Evolutionary conservation across 140 eudicot genomes (phyloP).

Genomic region (Bidens hawaiensis): DNA sequence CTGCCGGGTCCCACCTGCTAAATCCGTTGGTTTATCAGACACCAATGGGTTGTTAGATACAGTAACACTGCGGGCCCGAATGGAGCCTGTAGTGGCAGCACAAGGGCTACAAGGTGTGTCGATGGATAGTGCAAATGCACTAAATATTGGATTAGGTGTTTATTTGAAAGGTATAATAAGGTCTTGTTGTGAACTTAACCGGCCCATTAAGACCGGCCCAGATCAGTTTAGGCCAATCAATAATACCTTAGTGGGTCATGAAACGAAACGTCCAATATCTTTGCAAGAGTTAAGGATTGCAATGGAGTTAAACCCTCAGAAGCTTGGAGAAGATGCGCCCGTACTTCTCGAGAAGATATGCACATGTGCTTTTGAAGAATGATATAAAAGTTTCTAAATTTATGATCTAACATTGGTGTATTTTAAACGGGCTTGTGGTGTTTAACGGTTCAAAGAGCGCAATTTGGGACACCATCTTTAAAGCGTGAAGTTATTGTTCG

Average conservation of each 20-base stretch:
- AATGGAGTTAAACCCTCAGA: constrained; percentile 71
- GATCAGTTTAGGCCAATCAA: constrained; percentile 37
- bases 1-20: constrained; percentile 43
- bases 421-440: constrained; percentile 12
- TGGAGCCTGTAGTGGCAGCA: constrained; percentile 64
- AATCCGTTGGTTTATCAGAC: constrained; percentile 35
- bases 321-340: constrained; percentile 96
- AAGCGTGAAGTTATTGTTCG: constrained; percentile 4
- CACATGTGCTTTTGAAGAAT: constrained; percentile 62
- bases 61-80: constrained; percentile 46
- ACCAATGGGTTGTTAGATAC: constrained; percentile 56
- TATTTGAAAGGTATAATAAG: constrained; percentile 75
- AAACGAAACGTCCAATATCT: constrained; percentile 37
- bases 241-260: constrained; percentile 43
- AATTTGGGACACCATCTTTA: no score
- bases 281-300: constrained; percentile 81
- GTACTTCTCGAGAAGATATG: constrained; percentile 72
- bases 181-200: constrained; percentile 64
- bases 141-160: constrained; percentile 61
- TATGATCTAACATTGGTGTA: constrained; percentile 6
- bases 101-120: constrained; percentile 85
- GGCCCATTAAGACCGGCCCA: constrained; percentile 27
- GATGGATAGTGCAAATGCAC: constrained; percentile 52
- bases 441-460: constrained; percentile 3
- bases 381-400: background rate